Base-by-base conservation (phyloP, 768 basidiomycete genomes). In the Clathrus columnatus region DNA sequence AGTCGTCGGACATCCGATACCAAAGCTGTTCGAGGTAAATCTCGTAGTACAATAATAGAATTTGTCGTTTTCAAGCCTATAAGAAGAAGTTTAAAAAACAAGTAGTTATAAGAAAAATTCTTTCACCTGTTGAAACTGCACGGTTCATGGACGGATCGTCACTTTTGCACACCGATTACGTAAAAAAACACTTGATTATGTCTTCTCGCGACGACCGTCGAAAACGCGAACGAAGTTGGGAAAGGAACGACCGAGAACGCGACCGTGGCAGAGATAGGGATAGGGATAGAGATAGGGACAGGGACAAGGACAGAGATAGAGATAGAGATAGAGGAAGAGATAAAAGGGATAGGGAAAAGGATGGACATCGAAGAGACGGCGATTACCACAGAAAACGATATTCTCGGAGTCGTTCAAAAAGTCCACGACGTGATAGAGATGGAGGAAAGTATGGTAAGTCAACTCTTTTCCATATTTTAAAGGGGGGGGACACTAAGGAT, bases 211-310 rank as follows among this genome's bases (percentile, higher is more conserved):
- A 69, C 44, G 80, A 81, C 59, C 67, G 75, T 61, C 74, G 80
- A 64, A 70, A 77, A 65, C 77, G 80, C 57, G 83, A 85, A 62
- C 68, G 82, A 61, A 83, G 82, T 63, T 80, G 82, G 79, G 83
- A 85, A 57, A 74, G 70, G 28, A 70, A 71, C 61, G 68, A 75
- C 61, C 74, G 79, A 63, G 69, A 76, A 65, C 77, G 79, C 58
- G 83, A 85, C 63, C 68, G 82, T 61, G 82, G 81, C 63, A 79
- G 82, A 79, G 83, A 85, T 56, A 74, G 69, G 27, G 71, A 70
- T 61, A 67, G 50, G 20, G 46, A 48, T 48, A n/a, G n/a, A n/a
- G n/a, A n/a, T n/a, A 69, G 46, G 63, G 70, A 71, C 41, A 61
- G 62, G 23, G 64, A 74, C 54, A 76, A 79, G 24, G 79, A 80